These are phyloP conservation scores for Penicillium corylophilum DNA, from an alignment of 2,329 filamentous ascomycete species.

Conservation along the genomic window DNA sequence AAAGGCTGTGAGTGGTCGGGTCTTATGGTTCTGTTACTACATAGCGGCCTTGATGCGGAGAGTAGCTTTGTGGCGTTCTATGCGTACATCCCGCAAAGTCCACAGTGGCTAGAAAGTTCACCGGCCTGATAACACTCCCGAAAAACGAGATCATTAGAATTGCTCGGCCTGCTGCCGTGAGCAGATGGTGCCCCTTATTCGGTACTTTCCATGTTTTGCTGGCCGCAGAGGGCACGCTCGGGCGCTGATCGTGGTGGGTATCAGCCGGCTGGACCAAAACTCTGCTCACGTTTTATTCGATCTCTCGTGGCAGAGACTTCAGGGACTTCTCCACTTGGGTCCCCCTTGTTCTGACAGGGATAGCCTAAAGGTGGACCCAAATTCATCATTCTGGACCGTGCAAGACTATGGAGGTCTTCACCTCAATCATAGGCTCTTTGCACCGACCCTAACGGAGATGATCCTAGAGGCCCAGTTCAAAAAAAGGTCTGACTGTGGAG, in stretches of 20 bases:
- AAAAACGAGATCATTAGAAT: neutral
- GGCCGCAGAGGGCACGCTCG: neutral
- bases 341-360: constrained; percentile 7
- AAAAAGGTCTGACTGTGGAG: constrained; percentile 2
- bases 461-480: neutral
- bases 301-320: constrained; percentile 4
- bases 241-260: constrained; percentile 11
- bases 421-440: constrained; percentile 5
- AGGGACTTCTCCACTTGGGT: neutral
- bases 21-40: neutral
- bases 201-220: neutral
- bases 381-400: constrained; percentile 2
- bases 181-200: neutral
- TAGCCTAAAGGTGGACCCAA: constrained; percentile 9
- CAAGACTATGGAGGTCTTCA: neutral
- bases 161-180: neutral
- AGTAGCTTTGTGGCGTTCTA: constrained; percentile 8
- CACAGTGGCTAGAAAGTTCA: neutral
- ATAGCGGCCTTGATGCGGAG: constrained; percentile 3
- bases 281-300: neutral
- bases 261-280: constrained; percentile 10
- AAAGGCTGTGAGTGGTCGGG: neutral
- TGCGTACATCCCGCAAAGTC: neutral
- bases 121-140: neutral
- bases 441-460: constrained; percentile 9